Evolutionary conservation across 1,139 yeast genomes (phyloP), one percentile per base, ranked within the genome.

Genomic region (Pichia sp.): DNA sequence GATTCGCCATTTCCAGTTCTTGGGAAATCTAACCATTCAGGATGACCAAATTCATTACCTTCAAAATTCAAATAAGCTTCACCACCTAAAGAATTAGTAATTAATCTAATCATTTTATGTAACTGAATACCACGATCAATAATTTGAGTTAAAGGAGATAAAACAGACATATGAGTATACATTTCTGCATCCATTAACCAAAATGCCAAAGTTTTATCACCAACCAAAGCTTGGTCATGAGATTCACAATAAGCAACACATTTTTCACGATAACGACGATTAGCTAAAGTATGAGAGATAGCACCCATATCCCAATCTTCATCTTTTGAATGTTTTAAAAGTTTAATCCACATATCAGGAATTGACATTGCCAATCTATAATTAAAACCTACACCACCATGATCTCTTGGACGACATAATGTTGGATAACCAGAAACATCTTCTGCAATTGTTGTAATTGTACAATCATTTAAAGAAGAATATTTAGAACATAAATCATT

Each of bases 401-500:
- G 61, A 0, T 55, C 46, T 35, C 86, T 71, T 8, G 93, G 80
- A 37, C 86, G 64, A 63, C 97, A 89, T 40, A 91, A 68, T 0
- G 96, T 87, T 27, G 98, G 98, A 85, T 91, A 91, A 14, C 98
- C 98, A 40, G 93, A 81, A 37, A 91, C 98, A 61, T 91, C 98
- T 62, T 91, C 98, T 3, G 97, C 97, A 53, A 91, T 85, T 1
- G 95, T 78, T 14, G 84, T 74, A 51, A 84, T 68, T 31, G 76
- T 72, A 32, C 56, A 51, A 16, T 46, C 36, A 9, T 54, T 46
- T 2, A 51, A 41, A 13, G 68, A 58, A 13, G 76, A 69, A 50
- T 80, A 65, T 50, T 76, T 73, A 8, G 72, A 64, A 51, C 91
- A 74, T 55, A 91, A 65, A 52, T 76, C 74, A 62, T 89, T 93